A percentile compares a stretch with the other conserved stretches of the same genome.
Evolutionary conservation across 192 early-diverging fungal genomes (phyloP).

Genomic region (Linnemannia elongata): DNA sequence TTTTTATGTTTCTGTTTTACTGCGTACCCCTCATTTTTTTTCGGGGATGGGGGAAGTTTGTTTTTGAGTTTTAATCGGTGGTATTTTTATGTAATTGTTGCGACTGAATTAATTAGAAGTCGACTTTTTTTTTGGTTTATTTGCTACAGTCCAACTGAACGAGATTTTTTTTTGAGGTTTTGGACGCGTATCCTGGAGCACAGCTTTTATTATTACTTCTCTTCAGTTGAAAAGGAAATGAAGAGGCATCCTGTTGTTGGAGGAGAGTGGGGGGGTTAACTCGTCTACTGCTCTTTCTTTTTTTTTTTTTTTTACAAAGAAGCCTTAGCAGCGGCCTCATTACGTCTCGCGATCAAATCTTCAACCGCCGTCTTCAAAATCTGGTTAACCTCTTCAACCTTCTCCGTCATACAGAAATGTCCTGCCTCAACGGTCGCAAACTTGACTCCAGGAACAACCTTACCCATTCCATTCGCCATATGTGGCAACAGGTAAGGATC

Average conservation of each 20-base stretch:
- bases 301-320: conserved; percentile 11
- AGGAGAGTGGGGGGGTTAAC: too few relatives aligned
- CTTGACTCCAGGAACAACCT: conserved; percentile 30
- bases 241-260: too few relatives aligned
- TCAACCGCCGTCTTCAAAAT: conserved; percentile 28
- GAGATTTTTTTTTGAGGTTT: too few relatives aligned
- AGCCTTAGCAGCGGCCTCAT: conserved; percentile 12
- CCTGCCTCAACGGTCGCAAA: not conserved
- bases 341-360: not conserved
- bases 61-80: not conserved
- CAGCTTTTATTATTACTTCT: not conserved
- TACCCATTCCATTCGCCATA: conserved; percentile 20
- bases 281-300: not conserved
- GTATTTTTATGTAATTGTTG: too few relatives aligned
- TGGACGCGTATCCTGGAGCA: not conserved
- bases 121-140: too few relatives aligned
- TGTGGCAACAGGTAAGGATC: conserved; percentile 29
- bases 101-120: too few relatives aligned
- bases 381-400: conserved; percentile 29
- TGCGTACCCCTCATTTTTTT: not conserved
- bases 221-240: too few relatives aligned
- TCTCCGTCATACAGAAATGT: conserved; percentile 41
- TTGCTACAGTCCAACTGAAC: too few relatives aligned
- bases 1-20: not conserved
- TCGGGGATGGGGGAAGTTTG: not conserved